phyloP scores from a whole-genome alignment of 164 flowering plant genomes.

The Warburgia ugandensis region DNA sequence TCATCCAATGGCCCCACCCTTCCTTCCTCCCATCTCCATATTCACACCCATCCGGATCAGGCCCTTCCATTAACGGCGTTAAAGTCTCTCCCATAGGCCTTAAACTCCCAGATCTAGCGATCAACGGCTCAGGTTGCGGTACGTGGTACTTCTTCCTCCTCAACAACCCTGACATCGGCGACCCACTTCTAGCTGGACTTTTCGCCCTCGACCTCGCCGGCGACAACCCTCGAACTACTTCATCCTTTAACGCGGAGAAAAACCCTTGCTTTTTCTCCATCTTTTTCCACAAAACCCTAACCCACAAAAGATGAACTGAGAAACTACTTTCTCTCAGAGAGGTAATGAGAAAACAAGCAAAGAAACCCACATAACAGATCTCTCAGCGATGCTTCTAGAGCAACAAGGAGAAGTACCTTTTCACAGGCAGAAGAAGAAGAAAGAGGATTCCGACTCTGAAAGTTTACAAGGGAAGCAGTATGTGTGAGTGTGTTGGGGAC shows the following conservation, averaged over 20 bases:
- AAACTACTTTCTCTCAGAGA: too few species aligned
- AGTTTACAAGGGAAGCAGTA: too few species aligned
- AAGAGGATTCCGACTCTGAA: too few species aligned
- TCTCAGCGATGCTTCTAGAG: too few species aligned
- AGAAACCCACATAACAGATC: too few species aligned
- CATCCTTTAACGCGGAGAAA: constrained; percentile 75
- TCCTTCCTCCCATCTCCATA: constrained; percentile 46
- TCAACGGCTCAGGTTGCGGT: constrained; percentile 38
- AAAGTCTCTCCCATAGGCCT: constrained; percentile 62
- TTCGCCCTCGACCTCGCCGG: constrained; percentile 60
- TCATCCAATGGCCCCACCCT: constrained; percentile 85
- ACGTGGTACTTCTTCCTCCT: constrained; percentile 31
- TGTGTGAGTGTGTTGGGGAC: too few species aligned
- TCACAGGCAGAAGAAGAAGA: too few species aligned
- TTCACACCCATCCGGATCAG: constrained; percentile 49
- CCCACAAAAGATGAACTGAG: not conserved
- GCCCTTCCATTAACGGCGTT: constrained; percentile 84
- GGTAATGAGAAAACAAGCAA: too few species aligned
- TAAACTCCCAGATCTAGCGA: constrained; percentile 70
- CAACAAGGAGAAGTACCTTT: too few species aligned
- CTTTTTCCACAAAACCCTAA: not conserved
- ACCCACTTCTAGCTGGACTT: constrained; percentile 52
- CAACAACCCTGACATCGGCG: not conserved
- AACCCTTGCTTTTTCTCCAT: constrained; percentile 91
- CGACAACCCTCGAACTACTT: constrained; percentile 74